Evolutionary conservation across 2,329 filamentous ascomycete genomes (phyloP).

Genomic region (Diplocarpon mali): DNA sequence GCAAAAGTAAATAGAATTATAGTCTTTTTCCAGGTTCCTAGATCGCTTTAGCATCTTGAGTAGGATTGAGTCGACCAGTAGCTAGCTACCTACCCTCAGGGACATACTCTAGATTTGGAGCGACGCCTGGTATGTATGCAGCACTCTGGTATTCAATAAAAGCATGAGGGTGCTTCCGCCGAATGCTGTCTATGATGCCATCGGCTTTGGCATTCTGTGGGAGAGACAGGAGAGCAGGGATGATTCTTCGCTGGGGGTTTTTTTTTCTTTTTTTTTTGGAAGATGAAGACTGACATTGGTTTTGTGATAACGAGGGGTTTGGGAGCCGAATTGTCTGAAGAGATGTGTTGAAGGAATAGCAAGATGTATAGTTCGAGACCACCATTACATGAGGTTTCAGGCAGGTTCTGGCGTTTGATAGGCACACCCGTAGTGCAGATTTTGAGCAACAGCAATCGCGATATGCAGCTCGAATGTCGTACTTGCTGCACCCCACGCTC

Average conservation of each 20-base stretch:
- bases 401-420: not conserved
- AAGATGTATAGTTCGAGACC: not conserved
- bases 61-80: not conserved
- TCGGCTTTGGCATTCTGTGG: conserved; percentile 28
- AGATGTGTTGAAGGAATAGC: not conserved
- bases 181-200: conserved; percentile 29
- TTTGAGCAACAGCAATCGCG: not conserved
- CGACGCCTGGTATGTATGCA: conserved; percentile 15
- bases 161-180: conserved; percentile 33
- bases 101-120: conserved; percentile 5
- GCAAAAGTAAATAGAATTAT: conserved; percentile 28
- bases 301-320: not conserved
- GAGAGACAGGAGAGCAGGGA: conserved; percentile 34
- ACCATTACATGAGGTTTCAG: not conserved
- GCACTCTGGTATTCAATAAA: conserved; percentile 32
- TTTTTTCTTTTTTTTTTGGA: conserved; percentile 34
- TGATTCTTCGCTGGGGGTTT: conserved; percentile 26
- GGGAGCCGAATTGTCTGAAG: not conserved
- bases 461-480: conserved; percentile 4
- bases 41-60: not conserved
- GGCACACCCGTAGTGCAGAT: not conserved
- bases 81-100: conserved; percentile 12
- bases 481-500: not conserved
- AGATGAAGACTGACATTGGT: not conserved
- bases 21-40: conserved; percentile 21